Evolutionary conservation across 176 grass and related monocot genomes (phyloP).

Genomic region (Musa acuminata): DNA sequence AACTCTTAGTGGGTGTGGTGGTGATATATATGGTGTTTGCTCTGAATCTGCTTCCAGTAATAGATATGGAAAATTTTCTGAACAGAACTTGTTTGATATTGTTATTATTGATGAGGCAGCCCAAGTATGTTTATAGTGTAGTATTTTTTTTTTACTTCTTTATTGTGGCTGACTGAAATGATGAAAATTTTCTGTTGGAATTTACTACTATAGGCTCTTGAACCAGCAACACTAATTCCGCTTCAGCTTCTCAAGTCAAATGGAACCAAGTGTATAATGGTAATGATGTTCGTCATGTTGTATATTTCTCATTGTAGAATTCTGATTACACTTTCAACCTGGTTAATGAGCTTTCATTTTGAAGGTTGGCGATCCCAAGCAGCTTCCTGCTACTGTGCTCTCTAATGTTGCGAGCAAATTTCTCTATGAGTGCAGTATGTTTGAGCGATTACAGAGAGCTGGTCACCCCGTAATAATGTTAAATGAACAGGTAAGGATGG

Average conservation of each 20-base stretch:
- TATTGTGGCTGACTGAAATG: not conserved
- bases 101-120: constrained; percentile 97
- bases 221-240: constrained; percentile 91
- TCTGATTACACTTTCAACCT: constrained; percentile 13
- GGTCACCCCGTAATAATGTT: constrained; percentile 95
- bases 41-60: constrained; percentile 60
- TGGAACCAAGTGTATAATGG: constrained; percentile 96
- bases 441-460: constrained; percentile 90
- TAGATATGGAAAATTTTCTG: constrained; percentile 69
- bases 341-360: constrained; percentile 22
- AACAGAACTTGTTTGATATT: constrained; percentile 86
- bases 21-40: constrained; percentile 86
- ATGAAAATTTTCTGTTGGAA: constrained; percentile 14
- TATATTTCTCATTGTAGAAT: constrained; percentile 7
- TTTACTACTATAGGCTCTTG: constrained; percentile 64
- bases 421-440: constrained; percentile 96
- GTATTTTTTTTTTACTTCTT: not conserved
- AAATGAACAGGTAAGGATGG: constrained; percentile 63
- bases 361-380: constrained; percentile 99
- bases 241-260: constrained; percentile 96
- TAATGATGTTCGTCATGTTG: constrained; percentile 18
- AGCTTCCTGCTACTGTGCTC: constrained; percentile 89
- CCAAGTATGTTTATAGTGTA: constrained; percentile 21
- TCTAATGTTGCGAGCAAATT: constrained; percentile 89
- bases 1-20: constrained; percentile 91